phyloP scores from a whole-genome alignment of 768 basidiomycete species.

The Boletellus emodensis region DNA sequence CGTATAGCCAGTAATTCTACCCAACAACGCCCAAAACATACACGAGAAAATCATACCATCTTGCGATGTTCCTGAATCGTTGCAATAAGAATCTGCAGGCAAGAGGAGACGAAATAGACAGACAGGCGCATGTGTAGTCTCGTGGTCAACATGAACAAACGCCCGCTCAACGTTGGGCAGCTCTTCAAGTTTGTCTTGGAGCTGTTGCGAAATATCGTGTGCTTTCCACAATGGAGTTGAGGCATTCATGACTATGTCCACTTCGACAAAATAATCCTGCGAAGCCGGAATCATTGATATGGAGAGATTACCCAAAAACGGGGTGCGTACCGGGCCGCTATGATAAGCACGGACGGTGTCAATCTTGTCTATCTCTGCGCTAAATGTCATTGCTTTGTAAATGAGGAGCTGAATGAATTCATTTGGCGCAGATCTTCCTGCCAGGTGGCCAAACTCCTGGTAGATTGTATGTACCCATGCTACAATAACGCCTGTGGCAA shows the following conservation, averaged over 20 bases:
- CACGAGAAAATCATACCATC: slow-evolving; percentile 9
- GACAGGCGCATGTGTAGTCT: slow-evolving; percentile 76
- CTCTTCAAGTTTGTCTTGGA: slow-evolving; percentile 86
- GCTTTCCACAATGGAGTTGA: slow-evolving; percentile 87
- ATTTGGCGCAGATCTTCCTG: slow-evolving; percentile 88
- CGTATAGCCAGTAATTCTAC: no score
- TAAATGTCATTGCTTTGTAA: slow-evolving; percentile 89
- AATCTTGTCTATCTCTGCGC: slow-evolving; percentile 76
- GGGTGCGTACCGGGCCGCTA: slow-evolving; percentile 61
- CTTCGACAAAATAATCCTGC: slow-evolving; percentile 88
- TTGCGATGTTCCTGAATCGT: slow-evolving; percentile 44
- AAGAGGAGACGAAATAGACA: slow-evolving; percentile 11
- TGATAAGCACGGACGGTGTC: slow-evolving; percentile 95
- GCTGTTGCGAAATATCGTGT: slow-evolving; percentile 77
- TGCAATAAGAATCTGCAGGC: background rate
- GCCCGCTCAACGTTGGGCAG: slow-evolving; percentile 89
- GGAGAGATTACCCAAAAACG: background rate
- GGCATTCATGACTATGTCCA: slow-evolving; percentile 91
- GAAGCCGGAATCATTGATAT: background rate
- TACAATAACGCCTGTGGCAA: slow-evolving; percentile 71
- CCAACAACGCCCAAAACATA: background rate
- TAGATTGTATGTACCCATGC: slow-evolving; percentile 78
- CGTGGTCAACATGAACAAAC: slow-evolving; percentile 94
- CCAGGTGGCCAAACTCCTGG: slow-evolving; percentile 78
- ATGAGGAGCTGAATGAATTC: slow-evolving; percentile 88